Percentiles rank a stretch among this genome's conserved stretches.
phyloP scores from a whole-genome alignment of 257 asterid species.

The Scutellaria baicalensis region DNA sequence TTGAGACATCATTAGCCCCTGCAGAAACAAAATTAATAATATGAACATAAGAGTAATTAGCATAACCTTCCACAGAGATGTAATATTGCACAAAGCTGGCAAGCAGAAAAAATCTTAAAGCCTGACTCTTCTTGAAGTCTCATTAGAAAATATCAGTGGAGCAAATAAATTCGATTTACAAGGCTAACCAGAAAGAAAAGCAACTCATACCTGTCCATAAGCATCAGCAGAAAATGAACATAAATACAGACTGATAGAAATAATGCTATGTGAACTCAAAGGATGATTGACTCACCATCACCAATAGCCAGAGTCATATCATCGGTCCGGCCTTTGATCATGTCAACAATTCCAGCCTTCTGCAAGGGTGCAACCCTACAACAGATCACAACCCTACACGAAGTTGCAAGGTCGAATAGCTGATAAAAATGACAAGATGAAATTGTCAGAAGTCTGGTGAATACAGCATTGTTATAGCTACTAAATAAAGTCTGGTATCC shows the following conservation, averaged over 20 bases:
- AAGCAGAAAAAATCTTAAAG: background rate
- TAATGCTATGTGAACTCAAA: slow-evolving; percentile 6
- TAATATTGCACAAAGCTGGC: background rate
- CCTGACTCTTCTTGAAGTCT: background rate
- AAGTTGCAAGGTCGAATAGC: slow-evolving; percentile 90
- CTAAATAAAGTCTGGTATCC: background rate
- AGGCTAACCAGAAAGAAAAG: background rate
- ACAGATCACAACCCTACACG: slow-evolving; percentile 86
- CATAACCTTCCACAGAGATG: background rate
- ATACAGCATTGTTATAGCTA: background rate
- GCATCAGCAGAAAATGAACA: background rate
- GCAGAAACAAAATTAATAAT: slow-evolving; percentile 21
- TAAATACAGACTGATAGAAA: background rate
- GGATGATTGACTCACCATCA: slow-evolving; percentile 64
- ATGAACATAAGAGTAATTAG: slow-evolving; percentile 12
- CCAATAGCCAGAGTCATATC: slow-evolving; percentile 99
- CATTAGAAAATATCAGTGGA: background rate
- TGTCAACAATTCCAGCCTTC: slow-evolving; percentile 96
- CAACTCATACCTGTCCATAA: slow-evolving; percentile 1
- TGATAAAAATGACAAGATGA: slow-evolving; percentile 33
- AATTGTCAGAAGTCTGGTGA: slow-evolving; percentile 25
- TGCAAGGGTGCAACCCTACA: slow-evolving; percentile 98
- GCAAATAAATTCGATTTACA: slow-evolving; percentile 40
- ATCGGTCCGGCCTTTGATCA: slow-evolving; percentile 86
- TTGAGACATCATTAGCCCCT: slow-evolving; percentile 99